phyloP scores from a whole-genome alignment of 805 yeast genomes.

The Teunomyces barrocoloradensis region DNA sequence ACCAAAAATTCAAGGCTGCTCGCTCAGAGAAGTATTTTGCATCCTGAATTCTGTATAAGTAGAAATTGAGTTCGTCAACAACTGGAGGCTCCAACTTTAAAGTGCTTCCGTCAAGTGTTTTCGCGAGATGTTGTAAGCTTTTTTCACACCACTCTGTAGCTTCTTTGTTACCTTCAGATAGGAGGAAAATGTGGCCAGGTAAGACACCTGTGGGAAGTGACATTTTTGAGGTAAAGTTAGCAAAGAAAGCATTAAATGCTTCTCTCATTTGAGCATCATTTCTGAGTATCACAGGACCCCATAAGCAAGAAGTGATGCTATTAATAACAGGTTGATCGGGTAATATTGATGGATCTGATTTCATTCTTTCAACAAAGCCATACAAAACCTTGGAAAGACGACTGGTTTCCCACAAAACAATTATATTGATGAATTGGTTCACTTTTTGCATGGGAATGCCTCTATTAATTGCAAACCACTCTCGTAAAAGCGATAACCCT shows the following conservation, averaged over 20 bases:
- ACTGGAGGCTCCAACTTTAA: constrained; percentile 24
- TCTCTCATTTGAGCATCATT: constrained; percentile 1
- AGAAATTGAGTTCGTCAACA: constrained; percentile 54
- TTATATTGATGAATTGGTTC: constrained; percentile 27
- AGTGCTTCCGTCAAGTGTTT: neutral
- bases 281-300: constrained; percentile 9
- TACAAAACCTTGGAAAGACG: constrained; percentile 11
- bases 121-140: constrained; percentile 7
- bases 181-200: constrained; percentile 54
- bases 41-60: constrained; percentile 53
- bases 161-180: constrained; percentile 50
- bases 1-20: constrained; percentile 49
- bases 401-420: constrained; percentile 37
- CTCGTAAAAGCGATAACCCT: constrained; percentile 50
- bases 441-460: constrained; percentile 35
- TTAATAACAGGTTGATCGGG: neutral
- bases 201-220: neutral
- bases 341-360: neutral
- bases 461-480: constrained; percentile 51
- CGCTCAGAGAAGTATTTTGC: constrained; percentile 45
- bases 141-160: constrained; percentile 50
- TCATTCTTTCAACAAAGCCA: constrained; percentile 3
- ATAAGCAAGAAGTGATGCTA: constrained; percentile 3
- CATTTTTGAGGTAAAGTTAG: neutral
- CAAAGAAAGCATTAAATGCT: constrained; percentile 1